These are phyloP conservation scores for Lachnellula hyalina DNA, from an alignment of 2,329 filamentous ascomycete species.

Conservation along the genomic window DNA sequence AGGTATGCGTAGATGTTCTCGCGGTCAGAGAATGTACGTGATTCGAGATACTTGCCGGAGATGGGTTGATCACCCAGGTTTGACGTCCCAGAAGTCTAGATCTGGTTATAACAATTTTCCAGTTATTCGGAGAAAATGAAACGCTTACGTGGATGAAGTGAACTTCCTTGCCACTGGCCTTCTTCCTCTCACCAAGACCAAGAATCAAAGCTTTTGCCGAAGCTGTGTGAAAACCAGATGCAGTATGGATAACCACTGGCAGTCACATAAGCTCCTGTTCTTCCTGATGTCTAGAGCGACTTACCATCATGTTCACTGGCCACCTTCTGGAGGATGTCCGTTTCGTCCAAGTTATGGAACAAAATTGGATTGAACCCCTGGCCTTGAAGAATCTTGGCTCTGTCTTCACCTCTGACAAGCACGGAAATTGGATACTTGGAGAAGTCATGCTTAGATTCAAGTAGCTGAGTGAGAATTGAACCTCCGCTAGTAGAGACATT, in stretches of 20 bases:
- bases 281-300: background rate
- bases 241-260: conserved; percentile 36
- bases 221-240: conserved; percentile 33
- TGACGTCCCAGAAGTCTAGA: conserved; percentile 38
- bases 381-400: conserved; percentile 6
- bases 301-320: conserved; percentile 21
- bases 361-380: conserved; percentile 14
- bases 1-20: conserved; percentile 40
- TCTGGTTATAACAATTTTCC: background rate
- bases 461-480: conserved; percentile 10
- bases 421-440: conserved; percentile 10
- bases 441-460: conserved; percentile 3
- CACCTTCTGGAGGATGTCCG: conserved; percentile 10
- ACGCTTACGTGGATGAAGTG: conserved; percentile 36
- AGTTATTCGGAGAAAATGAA: background rate
- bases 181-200: conserved; percentile 37
- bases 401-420: conserved; percentile 18
- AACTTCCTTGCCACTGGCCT: conserved; percentile 32
- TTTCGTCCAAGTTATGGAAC: conserved; percentile 17
- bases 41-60: conserved; percentile 27
- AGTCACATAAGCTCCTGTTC: background rate
- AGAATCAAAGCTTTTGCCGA: conserved; percentile 38
- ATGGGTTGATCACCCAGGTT: conserved; percentile 40
- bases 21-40: conserved; percentile 37
- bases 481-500: conserved; percentile 8